phyloP scores from a whole-genome alignment of 345 rosid species.

The Anacardium occidentale region DNA sequence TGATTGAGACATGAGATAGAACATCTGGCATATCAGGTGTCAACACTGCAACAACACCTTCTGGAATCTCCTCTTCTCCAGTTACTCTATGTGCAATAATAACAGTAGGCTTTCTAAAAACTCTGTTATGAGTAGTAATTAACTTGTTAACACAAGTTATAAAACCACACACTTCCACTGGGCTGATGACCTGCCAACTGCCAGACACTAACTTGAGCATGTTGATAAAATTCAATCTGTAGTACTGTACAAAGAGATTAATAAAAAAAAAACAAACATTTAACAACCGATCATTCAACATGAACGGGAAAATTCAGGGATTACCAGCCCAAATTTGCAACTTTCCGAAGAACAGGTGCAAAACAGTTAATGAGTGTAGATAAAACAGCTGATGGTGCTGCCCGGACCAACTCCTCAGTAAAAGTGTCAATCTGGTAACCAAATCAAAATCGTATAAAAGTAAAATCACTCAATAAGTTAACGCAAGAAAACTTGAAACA shows the following conservation, averaged over 20 bases:
- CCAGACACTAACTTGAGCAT: constrained; percentile 16
- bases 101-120: constrained; percentile 38
- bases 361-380: constrained; percentile 35
- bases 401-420: constrained; percentile 38
- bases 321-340: constrained; percentile 46
- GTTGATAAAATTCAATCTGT: background rate
- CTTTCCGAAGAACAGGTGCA: constrained; percentile 35
- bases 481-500: background rate
- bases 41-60: constrained; percentile 46
- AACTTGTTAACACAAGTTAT: constrained; percentile 31
- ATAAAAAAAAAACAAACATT: background rate
- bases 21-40: constrained; percentile 43
- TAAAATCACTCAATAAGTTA: background rate
- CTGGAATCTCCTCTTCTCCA: constrained; percentile 49
- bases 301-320: background rate
- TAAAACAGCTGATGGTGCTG: constrained; percentile 34
- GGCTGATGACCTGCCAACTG: constrained; percentile 54
- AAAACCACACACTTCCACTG: constrained; percentile 41
- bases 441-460: background rate
- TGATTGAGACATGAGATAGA: constrained; percentile 41
- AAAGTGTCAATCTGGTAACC: constrained; percentile 33
- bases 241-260: too few species aligned
- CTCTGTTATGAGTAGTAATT: constrained; percentile 35
- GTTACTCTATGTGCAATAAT: constrained; percentile 35
- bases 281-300: background rate